These are phyloP conservation scores for Oldenlandia corymbosa DNA, from an alignment of 257 asterid genomes.

Conservation along the genomic window DNA sequence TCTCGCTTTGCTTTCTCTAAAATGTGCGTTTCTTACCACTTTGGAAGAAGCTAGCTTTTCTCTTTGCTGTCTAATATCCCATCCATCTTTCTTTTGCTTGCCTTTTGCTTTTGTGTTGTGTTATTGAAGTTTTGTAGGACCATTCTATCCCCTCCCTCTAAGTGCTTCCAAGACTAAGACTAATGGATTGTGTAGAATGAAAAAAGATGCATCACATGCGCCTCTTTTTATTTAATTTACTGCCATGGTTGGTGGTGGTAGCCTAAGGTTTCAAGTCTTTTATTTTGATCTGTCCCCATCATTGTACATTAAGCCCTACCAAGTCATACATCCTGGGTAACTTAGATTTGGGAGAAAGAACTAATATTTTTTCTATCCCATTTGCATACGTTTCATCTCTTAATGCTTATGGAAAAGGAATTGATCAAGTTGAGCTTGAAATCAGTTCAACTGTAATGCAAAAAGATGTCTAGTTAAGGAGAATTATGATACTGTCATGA, in stretches of 20 bases:
- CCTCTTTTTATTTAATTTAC: conserved; percentile 25
- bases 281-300: conserved; percentile 20
- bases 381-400: too few relatives aligned
- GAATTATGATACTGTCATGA: neutral
- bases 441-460: neutral
- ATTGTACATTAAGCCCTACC: neutral
- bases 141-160: conserved; percentile 19
- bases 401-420: too few relatives aligned
- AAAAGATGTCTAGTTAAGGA: neutral
- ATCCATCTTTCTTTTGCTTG: conserved; percentile 10
- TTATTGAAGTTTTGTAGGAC: conserved; percentile 43
- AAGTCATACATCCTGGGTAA: neutral
- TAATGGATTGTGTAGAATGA: conserved; percentile 19
- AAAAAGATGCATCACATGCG: conserved; percentile 25
- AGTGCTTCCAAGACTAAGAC: conserved; percentile 9
- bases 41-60: conserved; percentile 13
- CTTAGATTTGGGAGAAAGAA: neutral
- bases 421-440: too few relatives aligned
- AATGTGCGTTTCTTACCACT: neutral
- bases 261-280: conserved; percentile 11
- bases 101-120: conserved; percentile 32
- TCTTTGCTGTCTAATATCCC: too few relatives aligned
- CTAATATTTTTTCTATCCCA: conserved; percentile 1
- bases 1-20: conserved; percentile 13
- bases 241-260: conserved; percentile 17